Base-by-base conservation (phyloP, 768 basidiomycete genomes). In the Gautieria morchelliformis region DNA sequence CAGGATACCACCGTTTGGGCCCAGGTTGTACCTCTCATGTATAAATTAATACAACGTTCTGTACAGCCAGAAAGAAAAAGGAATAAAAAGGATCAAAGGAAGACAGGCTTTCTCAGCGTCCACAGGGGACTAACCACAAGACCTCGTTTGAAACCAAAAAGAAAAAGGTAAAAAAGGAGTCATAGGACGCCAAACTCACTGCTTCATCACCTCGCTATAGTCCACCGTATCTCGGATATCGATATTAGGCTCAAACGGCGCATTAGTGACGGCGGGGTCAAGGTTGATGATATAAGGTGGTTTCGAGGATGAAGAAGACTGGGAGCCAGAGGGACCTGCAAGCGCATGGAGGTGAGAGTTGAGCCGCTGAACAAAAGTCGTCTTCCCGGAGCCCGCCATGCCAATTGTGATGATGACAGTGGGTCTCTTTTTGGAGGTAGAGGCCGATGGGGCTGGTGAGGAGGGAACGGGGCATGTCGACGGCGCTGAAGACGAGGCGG, bases 141-240 rank as follows among this genome's bases (percentile, higher is more conserved):
- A 17, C 48, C 40, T 47, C 19, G 9, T 41, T 45, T 63, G 33
- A 56, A 37, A 37, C 9, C 2, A 37, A 37, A 9, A 37, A 2
- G 10, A 37, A 37, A 14, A 37, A 37, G n/a, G n/a, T 10, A 37
- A 37, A 5, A 5, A 27, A 3, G 27, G 27, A n/a, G 27, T 27
- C 62, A 49, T 54, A 58, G 58, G 40, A 60, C 61, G 58, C 52
- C 63, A 62, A 57, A 85, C 87, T 76, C 77, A 96, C 93, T 97
- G 93, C 81, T 96, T 94, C 96, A 99, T 99, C 64, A 99, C 95
- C 71, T 99, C 89, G 62, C 87, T 82, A 71, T 98, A 99, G 68
- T 98, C 89, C 20, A 99, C 84, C 11, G 96, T 99, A 70, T 99
- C 96, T 60, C 96, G 75, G 52, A 99, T 98, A 69, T 99, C 96